Base-by-base conservation (phyloP, 139 green algal genomes). In the Klebsormidium nitens region DNA sequence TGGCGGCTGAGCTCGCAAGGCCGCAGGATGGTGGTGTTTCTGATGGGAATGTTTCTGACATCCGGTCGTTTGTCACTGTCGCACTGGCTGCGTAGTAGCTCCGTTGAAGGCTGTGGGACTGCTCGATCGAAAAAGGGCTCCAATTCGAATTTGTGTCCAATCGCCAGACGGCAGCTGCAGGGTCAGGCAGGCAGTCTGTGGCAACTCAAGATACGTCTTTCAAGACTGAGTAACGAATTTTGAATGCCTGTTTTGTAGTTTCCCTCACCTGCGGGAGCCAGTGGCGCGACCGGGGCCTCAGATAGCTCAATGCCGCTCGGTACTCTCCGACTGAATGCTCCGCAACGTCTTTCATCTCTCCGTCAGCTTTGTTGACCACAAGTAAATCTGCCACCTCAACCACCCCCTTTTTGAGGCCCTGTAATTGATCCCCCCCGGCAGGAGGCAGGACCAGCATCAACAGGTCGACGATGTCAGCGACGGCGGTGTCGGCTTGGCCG, bases 401-500 rank as follows among this genome's bases (percentile, higher is more conserved):
- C 36, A 76, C 38, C 23, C 69, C 85, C 1, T 87, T 74, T 76
- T 89, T 89, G 74, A 89, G 87, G 36, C 80, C 74, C 76, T 89
- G 80, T n/a, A 87, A 58, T 39, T 84, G 82, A 61, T 87, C 82
- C 36, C 82, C 82, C 50, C 76, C 78, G 36, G 69, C 65, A 1
- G 85, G 85, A 14, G 76, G 76, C 62, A 91, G 68, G 55, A 90
- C 69, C 32, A 90, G 71, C 36, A 90, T 6, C 71, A 91, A 68
- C 28, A 60, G 62, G 58, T 90, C 85, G 23, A 83, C 80, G 29
- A 90, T 64, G 58, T 88, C 76, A 0, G 75, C 59, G 5, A 89
- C 85, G 14, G 79, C 80, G 26, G 64, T 74, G 63, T 90, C 85
- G 44, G 47, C 76, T 65, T 90, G 85, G 1, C 85, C 85, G 59